Base-by-base conservation (phyloP, 352 stramenopile genomes). In the Plasmopara muralis region DNA sequence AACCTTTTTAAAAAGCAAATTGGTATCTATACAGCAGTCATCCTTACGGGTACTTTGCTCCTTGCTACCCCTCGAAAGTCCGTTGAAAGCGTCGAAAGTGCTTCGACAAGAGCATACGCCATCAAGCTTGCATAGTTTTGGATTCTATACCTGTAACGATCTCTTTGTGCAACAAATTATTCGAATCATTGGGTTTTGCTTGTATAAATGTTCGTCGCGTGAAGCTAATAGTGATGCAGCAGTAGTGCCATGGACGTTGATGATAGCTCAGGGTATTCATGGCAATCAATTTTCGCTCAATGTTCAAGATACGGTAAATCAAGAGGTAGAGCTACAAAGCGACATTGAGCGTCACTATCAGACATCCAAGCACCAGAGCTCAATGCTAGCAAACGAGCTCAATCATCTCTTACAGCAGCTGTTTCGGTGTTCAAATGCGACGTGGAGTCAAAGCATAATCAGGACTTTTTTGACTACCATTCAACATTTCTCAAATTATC, bases 11-110 rank as follows among this genome's bases (percentile, higher is more conserved):
- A 57, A 57, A n/a, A 66, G 61, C 10, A 68, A 48, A n/a, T 83
- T 70, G 2, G 50, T 60, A 14, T 55, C 72, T 2, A 53, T 92
- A n/a, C 78, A 90, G 49, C 83, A 93, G 50, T 78, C 74, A 6
- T 54, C 65, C 2, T 34, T 86, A n/a, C 79, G 83, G 2, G 63
- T 93, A 0, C 46, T 92, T 16, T 42, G 59, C 4, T 47, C 57
- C 35, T 31, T 91, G 13, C 34, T 91, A 2, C 53, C 61, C 6
- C 40, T 59, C 0, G 61, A 83, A 40, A 15, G 49, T 8, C 81
- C 83, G 2, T n/a, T 47, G 0, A 41, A 55, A 14, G 46, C 66
- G 0, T 64, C 55, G 0, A 45, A 50, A 34, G 55, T 68, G 9
- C 33, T 79, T 5, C 5, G 66, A 34, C 20, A 53, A 49, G 43